Evolutionary conservation across 306 rosid genomes (phyloP).

Genomic region (Sphenostylis stenocarpa): DNA sequence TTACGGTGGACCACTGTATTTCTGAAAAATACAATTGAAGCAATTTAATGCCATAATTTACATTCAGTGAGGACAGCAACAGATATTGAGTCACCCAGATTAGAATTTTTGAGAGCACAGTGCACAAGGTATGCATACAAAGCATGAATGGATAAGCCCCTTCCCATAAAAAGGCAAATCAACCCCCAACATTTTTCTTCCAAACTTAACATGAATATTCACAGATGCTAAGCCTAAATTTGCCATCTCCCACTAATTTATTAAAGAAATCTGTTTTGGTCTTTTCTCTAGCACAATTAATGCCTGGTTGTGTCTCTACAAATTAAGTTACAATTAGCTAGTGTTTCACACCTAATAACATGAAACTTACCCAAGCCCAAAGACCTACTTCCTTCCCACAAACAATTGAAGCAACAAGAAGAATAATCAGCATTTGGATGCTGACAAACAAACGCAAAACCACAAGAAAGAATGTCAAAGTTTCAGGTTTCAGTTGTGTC

Average conservation of each 20-base stretch:
- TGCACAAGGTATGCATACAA: background rate
- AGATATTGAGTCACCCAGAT: slow-evolving; percentile 33
- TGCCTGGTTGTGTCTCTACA: slow-evolving; percentile 43
- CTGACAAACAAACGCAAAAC: slow-evolving; percentile 15
- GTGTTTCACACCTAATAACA: slow-evolving; percentile 43
- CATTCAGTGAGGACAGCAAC: slow-evolving; percentile 17
- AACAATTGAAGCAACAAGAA: slow-evolving; percentile 40
- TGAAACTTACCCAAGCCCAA: slow-evolving; percentile 43
- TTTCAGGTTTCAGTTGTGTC: slow-evolving; percentile 65
- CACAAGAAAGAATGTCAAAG: slow-evolving; percentile 10
- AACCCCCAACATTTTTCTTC: slow-evolving; percentile 20
- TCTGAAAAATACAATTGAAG: slow-evolving; percentile 20
- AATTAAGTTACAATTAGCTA: slow-evolving; percentile 61
- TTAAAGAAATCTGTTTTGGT: slow-evolving; percentile 26
- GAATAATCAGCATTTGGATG: slow-evolving; percentile 32
- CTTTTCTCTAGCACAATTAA: slow-evolving; percentile 26
- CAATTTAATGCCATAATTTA: slow-evolving; percentile 37
- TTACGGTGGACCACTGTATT: slow-evolving; percentile 36
- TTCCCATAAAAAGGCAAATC: slow-evolving; percentile 19
- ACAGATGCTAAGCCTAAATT: slow-evolving; percentile 42
- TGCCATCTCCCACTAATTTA: slow-evolving; percentile 36
- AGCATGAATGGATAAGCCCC: slow-evolving; percentile 20
- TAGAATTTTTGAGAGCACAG: slow-evolving; percentile 15
- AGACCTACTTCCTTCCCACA: slow-evolving; percentile 44
- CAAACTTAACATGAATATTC: slow-evolving; percentile 35